These are phyloP conservation scores for Coniella vitis DNA, from an alignment of 2,329 filamentous ascomycete genomes.

Conservation along the genomic window DNA sequence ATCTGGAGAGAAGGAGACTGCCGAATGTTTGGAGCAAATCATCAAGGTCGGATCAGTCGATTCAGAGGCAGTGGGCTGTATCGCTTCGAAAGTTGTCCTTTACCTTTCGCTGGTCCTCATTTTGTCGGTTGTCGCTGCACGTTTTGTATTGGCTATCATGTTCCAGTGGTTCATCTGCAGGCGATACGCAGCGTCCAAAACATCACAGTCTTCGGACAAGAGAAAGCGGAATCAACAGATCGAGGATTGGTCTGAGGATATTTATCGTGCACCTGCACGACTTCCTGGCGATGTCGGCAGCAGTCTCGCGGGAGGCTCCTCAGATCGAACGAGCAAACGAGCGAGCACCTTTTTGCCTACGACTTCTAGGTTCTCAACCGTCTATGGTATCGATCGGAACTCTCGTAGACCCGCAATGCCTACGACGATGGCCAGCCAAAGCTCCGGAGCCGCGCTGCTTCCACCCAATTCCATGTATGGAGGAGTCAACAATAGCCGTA, in stretches of 20 bases:
- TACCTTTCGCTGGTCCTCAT: conserved; percentile 92
- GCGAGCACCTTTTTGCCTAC: conserved; percentile 80
- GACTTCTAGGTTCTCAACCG: conserved; percentile 89
- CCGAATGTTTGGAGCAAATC: conserved; percentile 83
- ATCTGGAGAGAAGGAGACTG: conserved; percentile 69
- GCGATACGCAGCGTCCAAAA: conserved; percentile 77
- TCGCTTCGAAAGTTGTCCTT: conserved; percentile 92
- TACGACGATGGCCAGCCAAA: conserved; percentile 93
- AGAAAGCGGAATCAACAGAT: conserved; percentile 89
- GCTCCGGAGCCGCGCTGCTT: conserved; percentile 64
- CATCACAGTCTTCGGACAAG: conserved; percentile 71
- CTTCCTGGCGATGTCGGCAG: conserved; percentile 68
- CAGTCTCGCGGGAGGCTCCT: conserved; percentile 49
- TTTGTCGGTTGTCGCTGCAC: conserved; percentile 75
- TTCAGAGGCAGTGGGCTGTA: conserved; percentile 93
- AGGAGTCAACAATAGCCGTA: conserved; percentile 54
- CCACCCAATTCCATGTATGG: conserved; percentile 67
- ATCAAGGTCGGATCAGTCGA: conserved; percentile 95
- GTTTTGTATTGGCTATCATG: conserved; percentile 80
- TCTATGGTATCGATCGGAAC: conserved; percentile 67
- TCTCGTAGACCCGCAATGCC: conserved; percentile 50
- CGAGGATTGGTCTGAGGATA: conserved; percentile 96
- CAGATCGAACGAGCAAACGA: conserved; percentile 72
- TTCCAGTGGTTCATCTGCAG: conserved; percentile 97
- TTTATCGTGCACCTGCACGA: conserved; percentile 83